These are phyloP conservation scores for Stemphylium vesicarium DNA, from an alignment of 2,329 filamentous ascomycete genomes.

Conservation along the genomic window DNA sequence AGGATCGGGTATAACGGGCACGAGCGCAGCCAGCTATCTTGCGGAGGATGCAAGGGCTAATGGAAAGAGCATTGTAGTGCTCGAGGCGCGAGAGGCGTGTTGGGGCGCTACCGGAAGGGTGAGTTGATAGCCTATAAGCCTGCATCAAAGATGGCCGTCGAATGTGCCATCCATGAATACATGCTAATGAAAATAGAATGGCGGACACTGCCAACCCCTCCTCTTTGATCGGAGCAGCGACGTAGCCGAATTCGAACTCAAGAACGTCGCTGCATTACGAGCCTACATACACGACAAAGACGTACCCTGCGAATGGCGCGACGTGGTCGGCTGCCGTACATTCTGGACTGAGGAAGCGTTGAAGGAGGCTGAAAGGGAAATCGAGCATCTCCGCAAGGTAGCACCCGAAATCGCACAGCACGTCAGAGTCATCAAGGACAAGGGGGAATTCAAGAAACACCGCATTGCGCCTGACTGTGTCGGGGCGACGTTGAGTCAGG, in stretches of 20 bases:
- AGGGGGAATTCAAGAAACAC: conserved; percentile 58
- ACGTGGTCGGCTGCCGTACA: conserved; percentile 67
- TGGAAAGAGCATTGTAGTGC: conserved; percentile 67
- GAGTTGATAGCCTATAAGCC: conserved; percentile 40
- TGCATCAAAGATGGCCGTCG: neutral
- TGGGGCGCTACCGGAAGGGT: conserved; percentile 85
- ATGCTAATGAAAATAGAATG: conserved; percentile 49
- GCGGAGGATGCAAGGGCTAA: conserved; percentile 52
- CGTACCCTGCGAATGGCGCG: conserved; percentile 74
- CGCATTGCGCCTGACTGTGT: conserved; percentile 56
- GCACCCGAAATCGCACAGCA: conserved; percentile 63
- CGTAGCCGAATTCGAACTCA: conserved; percentile 74
- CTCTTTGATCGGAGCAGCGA: conserved; percentile 67
- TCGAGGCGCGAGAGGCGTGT: conserved; percentile 80
- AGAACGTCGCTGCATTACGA: conserved; percentile 68
- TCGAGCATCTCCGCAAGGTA: conserved; percentile 57
- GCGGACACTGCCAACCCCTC: conserved; percentile 74
- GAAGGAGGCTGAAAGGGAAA: conserved; percentile 57
- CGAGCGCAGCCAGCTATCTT: conserved; percentile 71
- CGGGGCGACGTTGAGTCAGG: conserved; percentile 68
- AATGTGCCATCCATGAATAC: neutral
- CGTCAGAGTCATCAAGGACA: conserved; percentile 50
- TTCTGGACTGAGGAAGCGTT: conserved; percentile 66
- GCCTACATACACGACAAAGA: conserved; percentile 62
- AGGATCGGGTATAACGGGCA: conserved; percentile 78